A percentile compares a stretch with the other conserved stretches of the same genome.
These are phyloP conservation scores for Euptelea pleiosperma DNA, from an alignment of 164 flowering plant species.

Conservation along the genomic window DNA sequence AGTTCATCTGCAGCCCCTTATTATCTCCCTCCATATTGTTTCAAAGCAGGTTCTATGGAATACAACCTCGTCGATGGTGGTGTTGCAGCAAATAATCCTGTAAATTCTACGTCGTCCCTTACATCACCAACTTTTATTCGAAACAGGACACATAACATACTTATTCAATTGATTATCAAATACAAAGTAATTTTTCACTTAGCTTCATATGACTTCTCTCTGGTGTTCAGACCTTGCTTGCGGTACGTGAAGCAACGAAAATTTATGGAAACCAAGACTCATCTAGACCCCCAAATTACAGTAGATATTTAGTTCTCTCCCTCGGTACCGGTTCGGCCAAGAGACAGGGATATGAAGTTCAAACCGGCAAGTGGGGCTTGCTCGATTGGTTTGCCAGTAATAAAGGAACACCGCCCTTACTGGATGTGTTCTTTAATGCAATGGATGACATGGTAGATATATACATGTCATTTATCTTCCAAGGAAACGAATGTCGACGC, in stretches of 20 bases:
- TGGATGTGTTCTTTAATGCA: constrained; percentile 8
- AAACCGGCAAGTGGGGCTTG: constrained; percentile 2
- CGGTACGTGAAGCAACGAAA: constrained; percentile 13
- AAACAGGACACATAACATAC: too few species aligned
- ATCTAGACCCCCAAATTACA: neutral
- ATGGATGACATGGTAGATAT: constrained; percentile 15
- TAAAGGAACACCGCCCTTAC: constrained; percentile 5
- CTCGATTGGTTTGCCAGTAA: constrained; percentile 4
- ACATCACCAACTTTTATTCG: too few species aligned
- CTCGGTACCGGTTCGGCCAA: constrained; percentile 10
- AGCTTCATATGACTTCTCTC: neutral
- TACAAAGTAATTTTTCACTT: too few species aligned
- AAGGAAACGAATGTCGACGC: neutral
- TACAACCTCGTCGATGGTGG: constrained; percentile 13
- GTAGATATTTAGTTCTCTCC: constrained; percentile 1
- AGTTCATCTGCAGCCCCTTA: constrained; percentile 12
- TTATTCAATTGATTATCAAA: too few species aligned
- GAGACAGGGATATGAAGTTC: constrained; percentile 4
- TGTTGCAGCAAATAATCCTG: constrained; percentile 17
- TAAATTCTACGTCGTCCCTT: neutral
- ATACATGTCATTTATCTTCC: constrained; percentile 10
- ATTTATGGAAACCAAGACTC: neutral
- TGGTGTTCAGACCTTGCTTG: constrained; percentile 9
- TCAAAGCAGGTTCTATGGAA: neutral
- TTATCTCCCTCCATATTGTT: constrained; percentile 11